Evolutionary conservation across 106 monocot genomes (phyloP), one percentile per base, ranked within the genome.

Genomic region (Dendrobium officinale): DNA sequence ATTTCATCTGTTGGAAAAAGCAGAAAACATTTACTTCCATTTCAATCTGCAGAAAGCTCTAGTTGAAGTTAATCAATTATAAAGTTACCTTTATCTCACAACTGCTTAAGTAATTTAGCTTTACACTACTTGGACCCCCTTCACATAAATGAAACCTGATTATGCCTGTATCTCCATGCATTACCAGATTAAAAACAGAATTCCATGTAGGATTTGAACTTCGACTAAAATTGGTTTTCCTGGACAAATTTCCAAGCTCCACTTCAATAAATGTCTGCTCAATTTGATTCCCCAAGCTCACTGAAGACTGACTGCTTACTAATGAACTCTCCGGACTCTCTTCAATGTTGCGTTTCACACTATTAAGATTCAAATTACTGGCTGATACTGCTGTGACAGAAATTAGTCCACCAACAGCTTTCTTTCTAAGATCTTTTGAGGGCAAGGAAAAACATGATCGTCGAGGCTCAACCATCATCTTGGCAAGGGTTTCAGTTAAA

Each of bases 81-180:
- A 8, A n/a, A n/a, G 40, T 33, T 90, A 99, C 99, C 99, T 93
- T 99, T 82, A 99, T 87, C 80, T 99, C 95, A 77, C 95, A 99
- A 80, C 91, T 88, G 48, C 95, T 86, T 67, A 99, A 55, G 83
- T 90, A 90, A 77, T 93, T 90, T 55, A 85, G 85, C 66, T 88
- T 95, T 77, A 99, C 91, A 72, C 90, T 84, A 77, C 68, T 85
- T 75, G 84, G 81, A 72, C 80, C 84, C 80, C 84, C 80, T 55
- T 95, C 87, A 82, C 91, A 99, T 41, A 99, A 87, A 86, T 88
- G 80, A 83, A 99, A 95, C 68, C 86, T 99, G 78, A 92, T n/a
- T 72, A 88, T 79, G 56, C 88, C 95, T 6, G 86, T 78, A 47
- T 93, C 88, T 44, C 91, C 91, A 84, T 91, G 99, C 82, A 95